Evolutionary conservation across 2,329 filamentous ascomycete species (phyloP).

Genomic region (Xylariaceae sp.): DNA sequence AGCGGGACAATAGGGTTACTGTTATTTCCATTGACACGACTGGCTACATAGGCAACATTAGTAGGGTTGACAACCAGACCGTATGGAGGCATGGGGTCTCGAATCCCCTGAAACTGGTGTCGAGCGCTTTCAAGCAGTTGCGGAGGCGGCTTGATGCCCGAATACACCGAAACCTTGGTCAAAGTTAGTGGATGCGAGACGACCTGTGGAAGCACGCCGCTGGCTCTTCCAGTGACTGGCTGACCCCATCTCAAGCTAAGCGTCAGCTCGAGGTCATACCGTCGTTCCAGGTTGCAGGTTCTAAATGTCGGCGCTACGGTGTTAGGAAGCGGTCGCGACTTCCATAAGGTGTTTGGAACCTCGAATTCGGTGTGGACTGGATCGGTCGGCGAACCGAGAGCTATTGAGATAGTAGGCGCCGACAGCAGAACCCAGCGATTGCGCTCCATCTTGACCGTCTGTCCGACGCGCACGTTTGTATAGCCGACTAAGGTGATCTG

Average conservation of each 20-base stretch:
- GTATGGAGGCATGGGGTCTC: constrained; percentile 24
- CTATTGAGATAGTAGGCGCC: constrained; percentile 64
- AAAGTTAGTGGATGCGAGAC: constrained; percentile 76
- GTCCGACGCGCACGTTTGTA: constrained; percentile 74
- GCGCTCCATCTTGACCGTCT: constrained; percentile 63
- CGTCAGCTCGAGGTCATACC: constrained; percentile 78
- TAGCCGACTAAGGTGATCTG: constrained; percentile 77
- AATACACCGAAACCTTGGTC: constrained; percentile 70
- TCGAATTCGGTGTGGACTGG: constrained; percentile 61
- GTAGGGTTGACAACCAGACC: constrained; percentile 22
- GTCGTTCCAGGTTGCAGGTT: constrained; percentile 79
- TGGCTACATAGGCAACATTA: neutral
- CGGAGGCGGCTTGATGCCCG: constrained; percentile 76
- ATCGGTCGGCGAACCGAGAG: constrained; percentile 56
- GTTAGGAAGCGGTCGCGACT: constrained; percentile 65
- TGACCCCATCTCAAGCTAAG: constrained; percentile 70
- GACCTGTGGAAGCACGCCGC: constrained; percentile 52
- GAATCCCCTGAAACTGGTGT: constrained; percentile 16
- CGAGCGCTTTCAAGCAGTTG: constrained; percentile 52
- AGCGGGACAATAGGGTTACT: constrained; percentile 31
- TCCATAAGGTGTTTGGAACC: constrained; percentile 71
- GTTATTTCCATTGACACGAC: constrained; percentile 2
- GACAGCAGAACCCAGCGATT: constrained; percentile 72
- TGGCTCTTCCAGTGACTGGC: constrained; percentile 10
- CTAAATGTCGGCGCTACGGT: constrained; percentile 82